Evolutionary conservation across 441 rosid species (phyloP).

Genomic region (Mallotus repandus): DNA sequence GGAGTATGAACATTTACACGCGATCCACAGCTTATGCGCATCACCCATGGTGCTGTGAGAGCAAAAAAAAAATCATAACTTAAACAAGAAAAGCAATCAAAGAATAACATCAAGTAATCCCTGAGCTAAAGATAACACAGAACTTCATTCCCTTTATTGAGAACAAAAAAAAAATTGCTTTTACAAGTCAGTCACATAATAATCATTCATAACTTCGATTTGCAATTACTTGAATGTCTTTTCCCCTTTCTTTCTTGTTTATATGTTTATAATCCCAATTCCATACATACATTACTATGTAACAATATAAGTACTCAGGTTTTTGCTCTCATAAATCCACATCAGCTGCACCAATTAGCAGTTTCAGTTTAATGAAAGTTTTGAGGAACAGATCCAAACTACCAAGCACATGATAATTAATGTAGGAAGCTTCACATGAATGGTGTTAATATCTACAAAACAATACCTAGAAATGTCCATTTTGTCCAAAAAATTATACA

Average conservation of each 20-base stretch:
- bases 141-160: neutral
- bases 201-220: neutral
- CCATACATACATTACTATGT: neutral
- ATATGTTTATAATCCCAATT: neutral
- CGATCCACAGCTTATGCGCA: slow-evolving; percentile 94
- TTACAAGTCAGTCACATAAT: neutral
- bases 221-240: too few species aligned
- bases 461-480: neutral
- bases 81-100: too few species aligned
- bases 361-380: too few species aligned
- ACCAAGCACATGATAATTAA: neutral
- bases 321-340: neutral
- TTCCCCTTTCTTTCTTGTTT: neutral
- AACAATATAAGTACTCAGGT: neutral
- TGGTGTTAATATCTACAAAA: neutral
- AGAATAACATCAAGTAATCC: neutral
- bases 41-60: slow-evolving; percentile 71
- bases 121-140: neutral
- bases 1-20: slow-evolving; percentile 52
- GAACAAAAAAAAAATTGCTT: neutral
- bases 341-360: neutral
- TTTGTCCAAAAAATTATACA: neutral
- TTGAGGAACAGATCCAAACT: slow-evolving; percentile 10
- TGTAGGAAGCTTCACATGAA: neutral
- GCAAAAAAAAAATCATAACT: slow-evolving; percentile 10